Conservation (phyloP, 2,329 filamentous ascomycete species). For the Plectosphaerella sp. region DNA sequence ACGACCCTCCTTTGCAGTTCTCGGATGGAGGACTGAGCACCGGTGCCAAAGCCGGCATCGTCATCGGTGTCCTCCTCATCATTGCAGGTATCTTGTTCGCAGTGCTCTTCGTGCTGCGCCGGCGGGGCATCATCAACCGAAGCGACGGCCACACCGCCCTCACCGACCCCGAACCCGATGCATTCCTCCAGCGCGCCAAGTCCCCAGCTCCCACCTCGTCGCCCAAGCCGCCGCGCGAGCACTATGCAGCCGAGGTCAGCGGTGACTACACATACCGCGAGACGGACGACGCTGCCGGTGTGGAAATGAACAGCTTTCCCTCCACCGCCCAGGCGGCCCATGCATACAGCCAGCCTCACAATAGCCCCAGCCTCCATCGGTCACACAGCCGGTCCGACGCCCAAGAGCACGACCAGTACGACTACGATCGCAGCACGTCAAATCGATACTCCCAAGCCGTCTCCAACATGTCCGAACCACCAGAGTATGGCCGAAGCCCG, state of each 20-base stretch:
- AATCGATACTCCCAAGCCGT: background rate
- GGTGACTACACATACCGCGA: background rate
- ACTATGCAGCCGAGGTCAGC: background rate
- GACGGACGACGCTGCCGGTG: background rate
- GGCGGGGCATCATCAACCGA: background rate
- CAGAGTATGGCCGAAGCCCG: no score
- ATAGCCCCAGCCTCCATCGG: background rate
- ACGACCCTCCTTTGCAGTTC: background rate
- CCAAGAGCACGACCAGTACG: background rate
- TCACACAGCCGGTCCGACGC: background rate
- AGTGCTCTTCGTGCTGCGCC: background rate
- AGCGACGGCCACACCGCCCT: background rate
- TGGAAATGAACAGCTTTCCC: background rate
- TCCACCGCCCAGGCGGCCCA: background rate
- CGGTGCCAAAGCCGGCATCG: constrained; percentile 4
- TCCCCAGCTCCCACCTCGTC: background rate
- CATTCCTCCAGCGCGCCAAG: no score
- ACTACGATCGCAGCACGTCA: background rate
- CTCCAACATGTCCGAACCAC: no score
- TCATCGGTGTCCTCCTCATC: background rate
- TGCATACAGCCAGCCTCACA: background rate
- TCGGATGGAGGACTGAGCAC: constrained; percentile 1
- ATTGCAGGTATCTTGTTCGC: background rate
- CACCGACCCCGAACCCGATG: background rate
- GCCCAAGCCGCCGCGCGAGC: background rate